These are phyloP conservation scores for Penicillium sp. DNA, from an alignment of 2,329 filamentous ascomycete genomes.

Conservation along the genomic window DNA sequence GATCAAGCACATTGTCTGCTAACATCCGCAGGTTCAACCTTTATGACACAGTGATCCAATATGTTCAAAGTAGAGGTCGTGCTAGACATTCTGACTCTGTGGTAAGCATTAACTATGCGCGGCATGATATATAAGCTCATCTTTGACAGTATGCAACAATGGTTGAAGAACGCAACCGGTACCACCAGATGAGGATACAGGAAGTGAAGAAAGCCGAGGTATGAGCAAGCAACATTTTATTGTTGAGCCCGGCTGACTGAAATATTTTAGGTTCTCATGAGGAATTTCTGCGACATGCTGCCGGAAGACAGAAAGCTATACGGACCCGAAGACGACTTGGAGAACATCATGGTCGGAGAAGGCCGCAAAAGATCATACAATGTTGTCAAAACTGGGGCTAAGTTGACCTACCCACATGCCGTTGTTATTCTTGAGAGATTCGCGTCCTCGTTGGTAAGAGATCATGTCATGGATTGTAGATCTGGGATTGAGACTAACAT, in stretches of 20 bases:
- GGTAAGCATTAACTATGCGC: conserved; percentile 22
- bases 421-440: conserved; percentile 73
- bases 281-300: conserved; percentile 72
- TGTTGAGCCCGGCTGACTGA: background rate
- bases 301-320: conserved; percentile 72
- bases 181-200: conserved; percentile 62
- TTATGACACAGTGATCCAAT: conserved; percentile 87
- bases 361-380: conserved; percentile 56
- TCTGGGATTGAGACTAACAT: background rate
- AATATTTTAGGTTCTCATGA: conserved; percentile 52
- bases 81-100: conserved; percentile 76
- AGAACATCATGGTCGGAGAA: conserved; percentile 58
- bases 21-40: conserved; percentile 70
- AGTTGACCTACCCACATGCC: conserved; percentile 74
- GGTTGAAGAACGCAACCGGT: conserved; percentile 71
- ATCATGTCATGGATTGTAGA: background rate
- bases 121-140: conserved; percentile 6
- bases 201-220: conserved; percentile 50
- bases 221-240: conserved; percentile 3
- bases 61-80: conserved; percentile 87
- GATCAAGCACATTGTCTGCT: conserved; percentile 1
- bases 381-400: conserved; percentile 70
- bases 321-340: conserved; percentile 59
- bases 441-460: conserved; percentile 62
- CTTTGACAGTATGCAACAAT: conserved; percentile 70